A percentile compares a stretch with the other conserved stretches of the same genome.
Evolutionary conservation across 2,329 filamentous ascomycete species (phyloP).

Genomic region (Hypoxylon sp.): DNA sequence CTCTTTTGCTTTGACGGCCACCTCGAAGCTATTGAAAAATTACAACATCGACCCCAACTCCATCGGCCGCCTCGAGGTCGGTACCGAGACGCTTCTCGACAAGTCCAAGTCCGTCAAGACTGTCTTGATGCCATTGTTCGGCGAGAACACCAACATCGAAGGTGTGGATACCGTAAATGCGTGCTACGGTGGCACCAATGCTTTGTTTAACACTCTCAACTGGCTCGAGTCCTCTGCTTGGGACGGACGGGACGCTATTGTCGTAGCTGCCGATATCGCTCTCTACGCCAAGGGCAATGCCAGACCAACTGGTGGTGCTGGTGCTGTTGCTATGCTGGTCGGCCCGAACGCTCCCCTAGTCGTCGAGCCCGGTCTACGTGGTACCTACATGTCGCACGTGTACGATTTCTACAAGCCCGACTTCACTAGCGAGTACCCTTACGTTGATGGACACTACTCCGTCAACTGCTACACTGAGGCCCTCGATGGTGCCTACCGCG

Average conservation of each 20-base stretch:
- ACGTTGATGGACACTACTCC: constrained; percentile 85
- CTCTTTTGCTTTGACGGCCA: constrained; percentile 81
- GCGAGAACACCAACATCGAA: constrained; percentile 84
- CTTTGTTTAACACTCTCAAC: constrained; percentile 83
- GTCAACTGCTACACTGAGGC: constrained; percentile 83
- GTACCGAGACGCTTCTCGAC: constrained; percentile 85
- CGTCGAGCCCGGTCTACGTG: constrained; percentile 80
- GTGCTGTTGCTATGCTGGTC: constrained; percentile 80
- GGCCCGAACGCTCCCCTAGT: constrained; percentile 81
- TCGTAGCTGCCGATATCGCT: constrained; percentile 83
- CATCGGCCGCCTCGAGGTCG: constrained; percentile 83
- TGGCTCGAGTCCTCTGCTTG: constrained; percentile 88
- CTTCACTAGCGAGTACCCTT: constrained; percentile 85
- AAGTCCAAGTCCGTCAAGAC: constrained; percentile 93
- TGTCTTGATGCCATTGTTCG: constrained; percentile 86
- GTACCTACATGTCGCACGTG: constrained; percentile 81
- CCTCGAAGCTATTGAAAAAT: constrained; percentile 80
- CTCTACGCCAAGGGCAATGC: constrained; percentile 86
- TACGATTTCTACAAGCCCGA: constrained; percentile 95
- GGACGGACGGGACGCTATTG: constrained; percentile 84
- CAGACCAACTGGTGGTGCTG: constrained; percentile 81
- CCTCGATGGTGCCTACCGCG: constrained; percentile 82
- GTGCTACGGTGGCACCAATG: constrained; percentile 87
- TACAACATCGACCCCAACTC: constrained; percentile 82
- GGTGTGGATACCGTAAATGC: constrained; percentile 85